These are phyloP conservation scores for Acaromyces ingoldii DNA, from an alignment of 1,284 basidiomycete genomes.

Conservation along the genomic window DNA sequence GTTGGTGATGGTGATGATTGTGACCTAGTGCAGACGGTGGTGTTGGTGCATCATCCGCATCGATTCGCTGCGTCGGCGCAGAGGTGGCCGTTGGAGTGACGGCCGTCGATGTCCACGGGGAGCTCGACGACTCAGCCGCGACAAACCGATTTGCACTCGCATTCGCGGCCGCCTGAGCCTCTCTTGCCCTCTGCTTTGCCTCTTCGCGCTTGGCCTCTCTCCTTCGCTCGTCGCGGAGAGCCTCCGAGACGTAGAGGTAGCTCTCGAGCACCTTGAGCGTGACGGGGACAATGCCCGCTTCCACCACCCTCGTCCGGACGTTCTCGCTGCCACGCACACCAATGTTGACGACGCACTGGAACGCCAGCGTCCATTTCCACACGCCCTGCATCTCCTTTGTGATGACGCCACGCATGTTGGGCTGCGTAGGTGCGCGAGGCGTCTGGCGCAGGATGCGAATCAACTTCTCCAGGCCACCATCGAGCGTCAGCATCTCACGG, in stretches of 20 bases:
- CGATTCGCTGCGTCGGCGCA: no score
- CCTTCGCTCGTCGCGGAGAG: constrained; percentile 28
- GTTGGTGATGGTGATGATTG: no score
- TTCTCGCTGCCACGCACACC: constrained; percentile 92
- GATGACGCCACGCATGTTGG: constrained; percentile 16
- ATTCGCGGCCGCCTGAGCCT: constrained; percentile 1
- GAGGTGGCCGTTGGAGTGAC: no score
- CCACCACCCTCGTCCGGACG: constrained; percentile 78
- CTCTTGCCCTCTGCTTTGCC: neutral
- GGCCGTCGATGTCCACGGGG: no score
- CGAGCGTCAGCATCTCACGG: constrained; percentile 94
- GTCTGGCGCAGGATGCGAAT: constrained; percentile 64
- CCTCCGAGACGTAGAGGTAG: constrained; percentile 56
- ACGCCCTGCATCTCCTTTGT: constrained; percentile 46
- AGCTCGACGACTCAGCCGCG: no score
- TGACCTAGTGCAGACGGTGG: no score
- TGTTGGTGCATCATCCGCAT: no score
- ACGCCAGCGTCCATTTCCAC: constrained; percentile 60
- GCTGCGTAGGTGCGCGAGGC: constrained; percentile 12
- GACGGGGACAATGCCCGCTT: constrained; percentile 89
- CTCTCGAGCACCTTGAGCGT: constrained; percentile 91
- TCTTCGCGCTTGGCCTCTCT: constrained; percentile 10
- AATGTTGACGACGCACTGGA: constrained; percentile 96
- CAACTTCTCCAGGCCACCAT: constrained; percentile 92
- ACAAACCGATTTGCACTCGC: neutral